A percentile compares a stretch with the other conserved stretches of the same genome.
phyloP scores from a whole-genome alignment of 2,329 filamentous ascomycete species.

The Chrysoporthe austroafricana region DNA sequence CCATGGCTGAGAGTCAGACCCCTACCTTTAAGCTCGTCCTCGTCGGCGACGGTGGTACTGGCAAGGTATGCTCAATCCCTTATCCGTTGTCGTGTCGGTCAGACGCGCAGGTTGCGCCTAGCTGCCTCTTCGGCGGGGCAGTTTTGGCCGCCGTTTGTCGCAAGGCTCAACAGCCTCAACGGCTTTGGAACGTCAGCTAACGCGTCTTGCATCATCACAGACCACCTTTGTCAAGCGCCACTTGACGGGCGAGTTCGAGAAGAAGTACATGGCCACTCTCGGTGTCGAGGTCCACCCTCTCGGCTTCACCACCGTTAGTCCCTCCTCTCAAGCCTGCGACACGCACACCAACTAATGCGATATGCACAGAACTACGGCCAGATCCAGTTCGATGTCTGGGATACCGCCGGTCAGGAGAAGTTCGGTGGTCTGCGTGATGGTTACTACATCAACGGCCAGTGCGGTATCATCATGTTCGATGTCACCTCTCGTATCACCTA shows the following conservation, averaged over 20 bases:
- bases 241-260: slow-evolving; percentile 99
- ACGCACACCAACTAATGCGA: slow-evolving; percentile 30
- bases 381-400: slow-evolving; percentile 99
- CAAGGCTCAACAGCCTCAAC: slow-evolving; percentile 23
- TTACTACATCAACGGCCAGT: slow-evolving; percentile 99
- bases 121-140: slow-evolving; percentile 23
- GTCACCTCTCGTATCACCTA: slow-evolving; percentile 99
- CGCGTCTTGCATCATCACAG: slow-evolving; percentile 52
- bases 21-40: slow-evolving; percentile 99
- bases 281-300: slow-evolving; percentile 99
- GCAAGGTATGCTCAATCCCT: slow-evolving; percentile 74
- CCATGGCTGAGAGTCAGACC: slow-evolving; percentile 64
- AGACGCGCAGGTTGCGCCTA: slow-evolving; percentile 23
- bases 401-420: slow-evolving; percentile 99
- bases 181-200: slow-evolving; percentile 15
- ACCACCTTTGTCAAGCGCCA: slow-evolving; percentile 99
- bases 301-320: slow-evolving; percentile 92
- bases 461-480: slow-evolving; percentile 99
- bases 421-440: slow-evolving; percentile 98
- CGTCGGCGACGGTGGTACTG: slow-evolving; percentile 98
- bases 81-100: slow-evolving; percentile 30
- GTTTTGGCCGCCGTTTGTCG: slow-evolving; percentile 28
- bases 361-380: slow-evolving; percentile 78
- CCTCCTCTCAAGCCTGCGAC: slow-evolving; percentile 25
- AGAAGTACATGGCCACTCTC: slow-evolving; percentile 99